phyloP scores from a whole-genome alignment of 352 stramenopile species.

The Phytophthora quininea region DNA sequence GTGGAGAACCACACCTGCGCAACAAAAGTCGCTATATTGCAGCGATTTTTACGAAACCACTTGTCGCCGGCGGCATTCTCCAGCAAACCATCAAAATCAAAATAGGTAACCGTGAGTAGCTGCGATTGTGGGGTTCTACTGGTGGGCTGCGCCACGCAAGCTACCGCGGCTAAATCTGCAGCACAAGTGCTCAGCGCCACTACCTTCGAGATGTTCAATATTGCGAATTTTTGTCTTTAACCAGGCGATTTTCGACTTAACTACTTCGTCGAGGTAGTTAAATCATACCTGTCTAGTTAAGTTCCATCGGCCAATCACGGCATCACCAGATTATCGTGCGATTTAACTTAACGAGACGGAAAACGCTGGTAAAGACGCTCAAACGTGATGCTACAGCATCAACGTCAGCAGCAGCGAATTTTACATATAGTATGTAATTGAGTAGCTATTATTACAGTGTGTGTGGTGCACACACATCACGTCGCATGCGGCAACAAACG shows the following conservation, averaged over 20 bases:
- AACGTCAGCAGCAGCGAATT: no score
- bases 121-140: neutral
- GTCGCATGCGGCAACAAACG: no score
- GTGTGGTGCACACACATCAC: no score
- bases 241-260: neutral
- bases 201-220: neutral
- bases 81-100: constrained; percentile 11
- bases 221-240: neutral
- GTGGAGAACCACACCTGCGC: no score
- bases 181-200: neutral
- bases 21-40: neutral
- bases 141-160: neutral
- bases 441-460: no score
- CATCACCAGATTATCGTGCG: neutral
- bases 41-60: constrained; percentile 14
- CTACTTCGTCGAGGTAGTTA: neutral
- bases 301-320: neutral
- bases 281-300: neutral
- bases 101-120: neutral
- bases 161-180: neutral
- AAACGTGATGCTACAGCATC: neutral
- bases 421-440: no score
- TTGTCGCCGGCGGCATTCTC: neutral
- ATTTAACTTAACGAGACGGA: neutral
- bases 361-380: neutral